These are phyloP conservation scores for Tranzscheliella williamsii DNA, from an alignment of 1,284 basidiomycete species.

Conservation along the genomic window DNA sequence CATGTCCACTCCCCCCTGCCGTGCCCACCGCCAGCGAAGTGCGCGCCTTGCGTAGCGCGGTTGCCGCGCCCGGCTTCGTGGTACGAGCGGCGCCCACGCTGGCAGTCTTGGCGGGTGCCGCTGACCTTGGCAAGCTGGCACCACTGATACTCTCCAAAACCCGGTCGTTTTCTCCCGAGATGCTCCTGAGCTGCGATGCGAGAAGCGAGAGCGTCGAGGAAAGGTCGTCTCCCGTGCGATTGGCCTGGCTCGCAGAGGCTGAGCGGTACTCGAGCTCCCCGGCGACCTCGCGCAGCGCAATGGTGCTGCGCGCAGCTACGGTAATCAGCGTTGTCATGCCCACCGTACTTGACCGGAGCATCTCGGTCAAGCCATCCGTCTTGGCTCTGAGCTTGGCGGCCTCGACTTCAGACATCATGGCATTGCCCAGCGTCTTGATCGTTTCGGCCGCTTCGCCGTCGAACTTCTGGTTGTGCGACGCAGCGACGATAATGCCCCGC, in stretches of 20 bases:
- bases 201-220: slow-evolving; percentile 61
- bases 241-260: slow-evolving; percentile 56
- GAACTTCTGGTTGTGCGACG: slow-evolving; percentile 76
- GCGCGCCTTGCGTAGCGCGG: slow-evolving; percentile 12
- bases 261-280: slow-evolving; percentile 65
- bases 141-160: slow-evolving; percentile 66
- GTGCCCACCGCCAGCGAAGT: slow-evolving; percentile 6
- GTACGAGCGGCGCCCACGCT: background rate
- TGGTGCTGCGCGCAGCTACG: slow-evolving; percentile 77
- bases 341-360: slow-evolving; percentile 71
- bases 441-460: slow-evolving; percentile 75
- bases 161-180: slow-evolving; percentile 66
- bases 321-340: slow-evolving; percentile 73
- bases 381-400: slow-evolving; percentile 72
- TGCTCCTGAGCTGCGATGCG: slow-evolving; percentile 56
- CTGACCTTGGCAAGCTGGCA: slow-evolving; percentile 67
- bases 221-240: slow-evolving; percentile 62
- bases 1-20: background rate
- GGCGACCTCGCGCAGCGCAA: slow-evolving; percentile 73
- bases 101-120: background rate
- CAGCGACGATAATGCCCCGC: slow-evolving; percentile 77
- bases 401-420: slow-evolving; percentile 74
- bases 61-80: slow-evolving; percentile 1
- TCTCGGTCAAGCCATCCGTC: slow-evolving; percentile 70
- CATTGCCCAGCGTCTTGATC: slow-evolving; percentile 73